Base-by-base conservation (phyloP, 768 basidiomycete genomes). In the Trametes cubensis region DNA sequence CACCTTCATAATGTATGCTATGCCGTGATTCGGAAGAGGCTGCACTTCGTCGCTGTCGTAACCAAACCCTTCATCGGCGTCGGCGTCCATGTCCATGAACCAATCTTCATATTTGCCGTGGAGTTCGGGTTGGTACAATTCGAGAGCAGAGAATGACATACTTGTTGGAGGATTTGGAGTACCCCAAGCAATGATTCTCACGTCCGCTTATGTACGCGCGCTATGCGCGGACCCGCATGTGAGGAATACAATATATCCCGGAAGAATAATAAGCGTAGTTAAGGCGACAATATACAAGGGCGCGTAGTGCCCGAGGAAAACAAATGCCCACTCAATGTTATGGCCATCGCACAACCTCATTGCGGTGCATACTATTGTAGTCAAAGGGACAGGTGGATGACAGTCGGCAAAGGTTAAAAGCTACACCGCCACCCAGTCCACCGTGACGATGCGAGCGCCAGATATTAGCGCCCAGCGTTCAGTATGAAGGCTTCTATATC, bases 401-500 rank as follows among this genome's bases (percentile, higher is more conserved):
- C 23, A 23, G 23, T 2, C 26, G 7, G 48, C 17, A 23, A 26
- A 28, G 23, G 48, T 17, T 25, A 23, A 4, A 13, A 26, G 17
- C 17, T 6, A 28, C 28, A 14, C 11, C 15, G 15, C 10, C n/a
- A 6, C 48, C 34, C 11, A 2, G 6, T 34, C 34, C 34, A 34
- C n/a, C n/a, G n/a, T n/a, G n/a, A n/a, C 6, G 48, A 26, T 20
- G 26, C 48, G 30, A 49, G 48, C 48, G 48, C 44, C 6, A 21
- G 48, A 15, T 20, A 17, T 44, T 28, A 28, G 26, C 10, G 55
- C 55, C 34, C 45, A 46, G 21, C 49, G 61, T 56, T 62, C 55
- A 62, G 50, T 62, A 62, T 51, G 34, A 23, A 13, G 23, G 50
- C 44, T 62, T 25, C 61, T 55, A 40, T n/a, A 46, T 47, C 15